Percentiles rank a stretch among this genome's conserved stretches.
Evolutionary conservation across 2,329 filamentous ascomycete genomes (phyloP).

Genomic region (Tricladium varicosporioides): DNA sequence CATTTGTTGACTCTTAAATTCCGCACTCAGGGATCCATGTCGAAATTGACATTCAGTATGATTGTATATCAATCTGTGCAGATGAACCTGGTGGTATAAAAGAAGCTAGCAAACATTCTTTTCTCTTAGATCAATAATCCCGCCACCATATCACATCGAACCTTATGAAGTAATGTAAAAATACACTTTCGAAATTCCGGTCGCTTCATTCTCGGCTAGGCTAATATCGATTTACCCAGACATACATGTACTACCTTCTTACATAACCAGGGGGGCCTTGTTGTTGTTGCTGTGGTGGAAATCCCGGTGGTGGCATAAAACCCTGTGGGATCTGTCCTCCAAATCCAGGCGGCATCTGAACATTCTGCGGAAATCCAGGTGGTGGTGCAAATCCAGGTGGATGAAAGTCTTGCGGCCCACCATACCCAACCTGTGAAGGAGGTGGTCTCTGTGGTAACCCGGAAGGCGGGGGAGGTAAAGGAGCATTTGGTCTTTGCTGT

Average conservation of each 20-base stretch:
- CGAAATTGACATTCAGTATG: too few species aligned
- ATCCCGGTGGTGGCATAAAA: slow-evolving; percentile 28
- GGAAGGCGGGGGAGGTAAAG: slow-evolving; percentile 55
- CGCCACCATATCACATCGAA: too few species aligned
- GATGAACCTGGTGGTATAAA: too few species aligned
- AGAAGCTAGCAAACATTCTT: too few species aligned
- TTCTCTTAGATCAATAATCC: too few species aligned
- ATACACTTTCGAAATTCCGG: too few species aligned
- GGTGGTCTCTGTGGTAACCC: slow-evolving; percentile 65
- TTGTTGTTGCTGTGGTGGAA: slow-evolving; percentile 25
- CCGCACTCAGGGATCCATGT: too few species aligned
- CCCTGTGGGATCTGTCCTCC: slow-evolving; percentile 28
- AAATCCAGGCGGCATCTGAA: slow-evolving; percentile 32
- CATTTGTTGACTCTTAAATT: neutral
- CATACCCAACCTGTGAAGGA: slow-evolving; percentile 64
- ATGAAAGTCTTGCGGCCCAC: slow-evolving; percentile 57
- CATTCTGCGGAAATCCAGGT: slow-evolving; percentile 43
- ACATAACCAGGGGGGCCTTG: slow-evolving; percentile 31
- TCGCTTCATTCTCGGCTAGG: too few species aligned
- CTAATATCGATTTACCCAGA: neutral
- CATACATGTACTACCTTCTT: slow-evolving; percentile 21
- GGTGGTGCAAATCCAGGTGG: slow-evolving; percentile 44
- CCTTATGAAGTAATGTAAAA: too few species aligned
- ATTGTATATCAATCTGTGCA: too few species aligned
- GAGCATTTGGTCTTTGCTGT: slow-evolving; percentile 41